These are phyloP conservation scores for Metschnikowia borealis DNA, from an alignment of 805 yeast genomes.

Conservation along the genomic window DNA sequence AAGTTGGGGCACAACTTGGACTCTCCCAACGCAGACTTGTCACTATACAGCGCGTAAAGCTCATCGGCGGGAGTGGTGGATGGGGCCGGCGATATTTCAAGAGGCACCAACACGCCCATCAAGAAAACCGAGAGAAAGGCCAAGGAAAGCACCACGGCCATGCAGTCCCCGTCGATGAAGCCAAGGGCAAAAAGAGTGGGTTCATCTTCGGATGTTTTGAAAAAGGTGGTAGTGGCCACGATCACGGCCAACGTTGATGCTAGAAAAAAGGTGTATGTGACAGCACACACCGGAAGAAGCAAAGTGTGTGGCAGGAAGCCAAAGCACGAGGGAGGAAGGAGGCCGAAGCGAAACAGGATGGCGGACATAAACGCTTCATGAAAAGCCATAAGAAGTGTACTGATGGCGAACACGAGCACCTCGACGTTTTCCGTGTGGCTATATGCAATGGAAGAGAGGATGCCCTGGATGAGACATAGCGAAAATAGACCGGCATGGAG, in stretches of 20 bases:
- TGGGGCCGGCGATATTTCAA: background rate
- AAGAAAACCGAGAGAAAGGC: conserved; percentile 1
- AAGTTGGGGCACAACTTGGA: background rate
- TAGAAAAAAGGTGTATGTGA: background rate
- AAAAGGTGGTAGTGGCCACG: background rate
- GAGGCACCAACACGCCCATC: background rate
- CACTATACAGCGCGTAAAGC: background rate
- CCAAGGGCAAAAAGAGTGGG: background rate
- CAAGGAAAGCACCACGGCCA: background rate
- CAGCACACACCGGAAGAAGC: background rate
- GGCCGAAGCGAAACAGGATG: background rate
- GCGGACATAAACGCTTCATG: background rate
- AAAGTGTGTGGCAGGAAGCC: background rate
- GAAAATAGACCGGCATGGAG: conserved; percentile 11
- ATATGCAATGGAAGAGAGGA: conserved; percentile 10
- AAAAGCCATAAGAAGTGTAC: background rate
- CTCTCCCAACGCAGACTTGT: background rate
- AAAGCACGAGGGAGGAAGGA: background rate
- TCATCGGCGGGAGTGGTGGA: background rate
- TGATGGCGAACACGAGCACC: background rate
- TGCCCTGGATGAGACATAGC: conserved; percentile 10
- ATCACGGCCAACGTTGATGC: background rate
- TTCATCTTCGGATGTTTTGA: background rate
- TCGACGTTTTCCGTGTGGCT: background rate
- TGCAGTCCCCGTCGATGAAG: background rate